Base-by-base conservation (phyloP, 371 early-diverging fungal genomes). In the Choanephora cucurbitarum region DNA sequence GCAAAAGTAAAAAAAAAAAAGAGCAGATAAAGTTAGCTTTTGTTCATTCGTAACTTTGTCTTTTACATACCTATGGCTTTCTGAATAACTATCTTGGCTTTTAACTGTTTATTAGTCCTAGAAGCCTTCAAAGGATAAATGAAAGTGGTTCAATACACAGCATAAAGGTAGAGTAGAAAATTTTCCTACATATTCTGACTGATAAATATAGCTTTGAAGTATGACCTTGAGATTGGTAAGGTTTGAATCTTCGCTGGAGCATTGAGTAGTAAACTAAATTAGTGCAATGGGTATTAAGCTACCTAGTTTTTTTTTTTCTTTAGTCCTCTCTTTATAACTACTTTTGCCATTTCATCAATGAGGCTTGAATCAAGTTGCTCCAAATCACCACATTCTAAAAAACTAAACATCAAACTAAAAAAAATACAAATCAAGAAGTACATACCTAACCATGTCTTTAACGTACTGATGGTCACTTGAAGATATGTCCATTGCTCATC, bases 381-480 rank as follows among this genome's bases (percentile, higher is more conserved):
- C 9, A 41, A 3, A 13, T 51, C 34, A 7, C 37, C 46, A 41
- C 41, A 58, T 9, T 58, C 59, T 58, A 42, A 2, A n/a, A 23
- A 17, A 11, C 17, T 24, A 6, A 28, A 5, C 28, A 7, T 28
- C 28, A 11, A 28, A 13, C 21, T 19, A 41, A 10, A 37, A 17
- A 37, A 18, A 0, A 33, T 19, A 10, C 31, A 32, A 18, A 15
- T 15, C 19, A 39, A 49, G 10, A 6, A 6, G 10, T 41, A 28
- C 1, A 31, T 52, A 52, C 59, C 59, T 41, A 58, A 33, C 46
- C 59, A 58, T 1, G 31, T 15, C 19, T 42, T 58, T 13, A 58
- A 47, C 28, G 40, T 7, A 32, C 34, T 14, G 1, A 52, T 44
- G 4, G 31, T 33, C 3, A 58, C 40, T 17, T 58, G 37, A 39